Evolutionary conservation across 106 monocot species (phyloP).

Genomic region (Amphibolis antarctica): DNA sequence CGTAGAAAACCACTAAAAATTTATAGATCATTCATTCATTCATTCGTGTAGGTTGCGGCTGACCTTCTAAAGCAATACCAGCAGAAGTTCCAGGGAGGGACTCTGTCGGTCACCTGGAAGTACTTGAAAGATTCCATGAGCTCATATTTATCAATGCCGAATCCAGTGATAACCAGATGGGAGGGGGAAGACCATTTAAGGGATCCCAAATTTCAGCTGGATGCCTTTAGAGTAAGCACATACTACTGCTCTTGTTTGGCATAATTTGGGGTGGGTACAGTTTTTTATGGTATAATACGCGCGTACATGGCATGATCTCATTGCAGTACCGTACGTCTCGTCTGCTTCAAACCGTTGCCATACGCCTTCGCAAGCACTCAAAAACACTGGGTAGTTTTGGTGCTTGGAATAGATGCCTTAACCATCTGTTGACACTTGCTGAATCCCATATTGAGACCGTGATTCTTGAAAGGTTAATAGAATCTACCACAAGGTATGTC

Average conservation of each 20-base stretch:
- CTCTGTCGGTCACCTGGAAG: conserved; percentile 73
- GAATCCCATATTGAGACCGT: conserved; percentile 94
- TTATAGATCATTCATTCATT: neutral
- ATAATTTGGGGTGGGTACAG: neutral
- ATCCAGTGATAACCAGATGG: conserved; percentile 84
- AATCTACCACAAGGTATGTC: conserved; percentile 44
- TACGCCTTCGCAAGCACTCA: conserved; percentile 60
- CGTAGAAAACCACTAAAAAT: neutral
- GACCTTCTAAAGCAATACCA: conserved; percentile 88
- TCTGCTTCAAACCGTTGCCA: conserved; percentile 70
- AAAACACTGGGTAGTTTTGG: conserved; percentile 81
- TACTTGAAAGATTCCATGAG: conserved; percentile 92
- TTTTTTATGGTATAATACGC: neutral
- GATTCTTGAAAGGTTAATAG: conserved; percentile 82
- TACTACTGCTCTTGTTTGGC: neutral
- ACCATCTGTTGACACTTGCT: conserved; percentile 85
- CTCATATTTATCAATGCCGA: conserved; percentile 65
- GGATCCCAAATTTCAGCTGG: conserved; percentile 86
- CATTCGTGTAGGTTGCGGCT: conserved; percentile 55
- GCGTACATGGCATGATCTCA: neutral
- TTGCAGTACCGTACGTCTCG: conserved; percentile 83
- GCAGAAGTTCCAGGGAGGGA: conserved; percentile 77
- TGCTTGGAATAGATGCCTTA: conserved; percentile 96
- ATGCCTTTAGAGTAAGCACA: conserved; percentile 77
- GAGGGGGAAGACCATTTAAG: conserved; percentile 84